Evolutionary conservation across 2,329 filamentous ascomycete species (phyloP), one percentile per base, ranked within the genome.

Genomic region (Pyrenophora teres): DNA sequence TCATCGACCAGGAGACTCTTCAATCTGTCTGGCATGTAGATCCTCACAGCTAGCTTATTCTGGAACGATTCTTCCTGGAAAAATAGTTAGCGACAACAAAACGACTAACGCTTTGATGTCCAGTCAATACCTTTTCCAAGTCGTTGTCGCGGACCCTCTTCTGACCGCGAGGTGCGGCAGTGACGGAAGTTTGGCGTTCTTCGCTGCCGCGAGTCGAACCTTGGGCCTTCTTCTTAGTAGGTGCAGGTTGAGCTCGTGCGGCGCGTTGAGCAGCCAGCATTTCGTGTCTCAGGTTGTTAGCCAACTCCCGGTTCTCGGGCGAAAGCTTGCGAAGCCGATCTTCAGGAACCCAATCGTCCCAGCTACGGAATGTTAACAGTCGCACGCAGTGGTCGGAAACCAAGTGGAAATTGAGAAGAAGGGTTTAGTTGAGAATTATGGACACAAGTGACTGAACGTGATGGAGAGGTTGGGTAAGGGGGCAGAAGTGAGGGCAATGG

Each of bases 331-430:
- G 88, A 55, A 99, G 87, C 62, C 94, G 90, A 73, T 97, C 93
- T 75, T 92, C 87, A 18, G 90, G 85, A 38, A 97, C 94, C 93
- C 93, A 97, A 78, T 99, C 94, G 78, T 99, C 94, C 94, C 94
- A 99, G 57, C 87, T 89, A 68, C 30, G 23, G 30, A 23, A 10
- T 8, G 57, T 71, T 37, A 72, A 63, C 27, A 16, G 23, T 19
- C 7, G 7, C 18, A 12, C 25, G 12, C 40, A 18, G 27, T 6
- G 8, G 21, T n/a, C 40, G 31, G 23, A n/a, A 27, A 19, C 6
- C 13, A 15, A 7, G 4, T 37, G 1, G 5, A 8, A 12, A 7
- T 15, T 10, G 12, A 18, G 6, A 12, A 6, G 2, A n/a, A 1
- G 3, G 18, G 15, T 35, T 2, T 7, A 16, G 30, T 10, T 9